These are phyloP conservation scores for Colletotrichum sublineola DNA, from an alignment of 2,329 filamentous ascomycete species.

Conservation along the genomic window DNA sequence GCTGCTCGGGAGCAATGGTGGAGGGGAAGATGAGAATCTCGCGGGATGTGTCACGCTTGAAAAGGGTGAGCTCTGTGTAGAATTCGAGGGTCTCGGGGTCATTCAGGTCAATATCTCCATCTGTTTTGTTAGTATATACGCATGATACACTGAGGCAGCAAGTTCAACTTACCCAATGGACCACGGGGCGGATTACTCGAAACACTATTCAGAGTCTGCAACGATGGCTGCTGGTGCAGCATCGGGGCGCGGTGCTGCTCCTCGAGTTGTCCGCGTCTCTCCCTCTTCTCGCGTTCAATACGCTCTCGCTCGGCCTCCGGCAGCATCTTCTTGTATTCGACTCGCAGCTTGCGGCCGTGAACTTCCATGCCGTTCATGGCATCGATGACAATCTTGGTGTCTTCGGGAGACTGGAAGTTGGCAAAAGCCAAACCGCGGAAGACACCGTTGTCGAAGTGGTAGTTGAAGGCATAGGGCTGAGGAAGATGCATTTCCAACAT, in stretches of 20 bases:
- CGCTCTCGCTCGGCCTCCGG: conserved; percentile 93
- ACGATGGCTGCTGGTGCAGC: conserved; percentile 86
- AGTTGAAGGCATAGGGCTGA: conserved; percentile 98
- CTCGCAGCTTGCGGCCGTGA: conserved; percentile 91
- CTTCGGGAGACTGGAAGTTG: conserved; percentile 96
- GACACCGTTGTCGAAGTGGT: conserved; percentile 98
- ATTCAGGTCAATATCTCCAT: conserved; percentile 86
- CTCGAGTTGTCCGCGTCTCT: conserved; percentile 94
- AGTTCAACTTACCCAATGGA: conserved; percentile 31
- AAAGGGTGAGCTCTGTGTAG: conserved; percentile 90
- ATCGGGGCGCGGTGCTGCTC: conserved; percentile 89
- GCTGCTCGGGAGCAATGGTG: conserved; percentile 83
- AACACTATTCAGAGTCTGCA: conserved; percentile 80
- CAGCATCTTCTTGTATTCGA: conserved; percentile 99
- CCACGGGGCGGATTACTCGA: conserved; percentile 72
- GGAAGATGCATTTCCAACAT: conserved; percentile 97
- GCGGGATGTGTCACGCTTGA: conserved; percentile 82
- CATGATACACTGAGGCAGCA: conserved; percentile 29
- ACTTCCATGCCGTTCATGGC: conserved; percentile 96
- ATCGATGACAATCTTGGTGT: conserved; percentile 93
- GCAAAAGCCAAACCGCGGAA: conserved; percentile 97
- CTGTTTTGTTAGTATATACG: conserved; percentile 31
- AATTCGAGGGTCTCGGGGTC: conserved; percentile 88
- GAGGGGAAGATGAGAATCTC: conserved; percentile 89
- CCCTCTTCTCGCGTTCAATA: conserved; percentile 96